Conservation (phyloP, 305 asterid genomes). For the Fraxinus latifolia region DNA sequence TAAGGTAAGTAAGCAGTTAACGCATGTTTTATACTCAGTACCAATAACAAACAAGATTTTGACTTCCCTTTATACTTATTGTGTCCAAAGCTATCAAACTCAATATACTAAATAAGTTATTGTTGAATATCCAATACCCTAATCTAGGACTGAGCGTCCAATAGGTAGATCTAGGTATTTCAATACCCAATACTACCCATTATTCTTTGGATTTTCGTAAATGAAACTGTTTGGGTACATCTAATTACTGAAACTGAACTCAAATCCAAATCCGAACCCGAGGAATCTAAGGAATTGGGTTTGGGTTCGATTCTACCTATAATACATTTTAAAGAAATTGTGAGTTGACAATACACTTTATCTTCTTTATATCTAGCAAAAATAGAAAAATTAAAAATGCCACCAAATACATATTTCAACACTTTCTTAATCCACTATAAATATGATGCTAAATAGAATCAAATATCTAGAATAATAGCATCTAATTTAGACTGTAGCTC, state of each 20-base stretch:
- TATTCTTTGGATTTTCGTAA: neutral
- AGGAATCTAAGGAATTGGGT: no score
- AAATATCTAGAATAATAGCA: neutral
- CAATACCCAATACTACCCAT: neutral
- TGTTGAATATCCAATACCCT: neutral
- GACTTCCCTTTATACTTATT: neutral
- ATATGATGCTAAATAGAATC: neutral
- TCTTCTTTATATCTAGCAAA: neutral
- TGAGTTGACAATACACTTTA: neutral
- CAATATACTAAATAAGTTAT: neutral
- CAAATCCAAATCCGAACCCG: no score
- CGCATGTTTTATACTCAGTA: no score
- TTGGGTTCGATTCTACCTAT: no score
- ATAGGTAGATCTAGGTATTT: neutral
- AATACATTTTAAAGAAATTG: no score
- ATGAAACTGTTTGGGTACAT: neutral
- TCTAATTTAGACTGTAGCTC: neutral
- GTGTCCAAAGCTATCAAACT: neutral
- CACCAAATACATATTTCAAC: neutral
- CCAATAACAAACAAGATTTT: neutral
- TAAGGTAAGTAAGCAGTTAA: slow-evolving; percentile 13
- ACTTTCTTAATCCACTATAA: neutral
- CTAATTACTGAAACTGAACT: neutral
- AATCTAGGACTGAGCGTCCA: neutral
- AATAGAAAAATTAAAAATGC: no score